Evolutionary conservation across 192 early-diverging fungal species (phyloP), one percentile per base, ranked within the genome.

Genomic region (Podila verticillata): DNA sequence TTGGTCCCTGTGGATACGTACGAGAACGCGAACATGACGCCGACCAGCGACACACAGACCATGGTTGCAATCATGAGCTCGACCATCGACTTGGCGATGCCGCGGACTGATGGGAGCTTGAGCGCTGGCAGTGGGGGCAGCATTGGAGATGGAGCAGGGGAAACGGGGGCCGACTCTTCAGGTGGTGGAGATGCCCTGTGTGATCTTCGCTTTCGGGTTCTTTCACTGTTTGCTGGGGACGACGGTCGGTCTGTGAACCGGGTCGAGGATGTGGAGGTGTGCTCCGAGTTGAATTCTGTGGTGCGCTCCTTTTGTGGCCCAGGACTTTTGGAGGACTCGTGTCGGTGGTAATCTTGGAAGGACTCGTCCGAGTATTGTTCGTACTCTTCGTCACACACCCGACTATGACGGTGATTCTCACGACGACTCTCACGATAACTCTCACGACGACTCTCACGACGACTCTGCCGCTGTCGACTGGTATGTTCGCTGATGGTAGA

Each of bases 1-100:
- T 30, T 80, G 19, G 77, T 56, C 4, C 77, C 70, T 26, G 77
- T 72, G 1, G 77, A 72, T 3, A 72, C 31, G 57, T 80, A 80
- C 1, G 77, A 80, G 13, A 80, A 68, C 4, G 66, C 66, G 49
- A 80, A 80, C 70, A 80, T 63, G 29, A 57, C 71, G 7, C 68
- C 54, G 19, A 80, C 15, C 31, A 80, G 30, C 2, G 77, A 68
- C 28, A 72, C 30, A 29, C 64, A 80, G n/a, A 80, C 65, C 6
- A 72, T 65, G 1, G 77, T 65, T 0, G 68, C 77, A 10, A 80
- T 19, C 36, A 70, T 35, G 7, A 72, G 57, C 48, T 80, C 77
- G 29, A 66, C n/a, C 7, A 80, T 56, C 26, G 77, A 68, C 48
- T 59, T 67, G 17, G 65, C 28, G 24, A 80, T 22, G 1, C 66